These are phyloP conservation scores for Alternaria arbusti DNA, from an alignment of 2,329 filamentous ascomycete species.

Conservation along the genomic window DNA sequence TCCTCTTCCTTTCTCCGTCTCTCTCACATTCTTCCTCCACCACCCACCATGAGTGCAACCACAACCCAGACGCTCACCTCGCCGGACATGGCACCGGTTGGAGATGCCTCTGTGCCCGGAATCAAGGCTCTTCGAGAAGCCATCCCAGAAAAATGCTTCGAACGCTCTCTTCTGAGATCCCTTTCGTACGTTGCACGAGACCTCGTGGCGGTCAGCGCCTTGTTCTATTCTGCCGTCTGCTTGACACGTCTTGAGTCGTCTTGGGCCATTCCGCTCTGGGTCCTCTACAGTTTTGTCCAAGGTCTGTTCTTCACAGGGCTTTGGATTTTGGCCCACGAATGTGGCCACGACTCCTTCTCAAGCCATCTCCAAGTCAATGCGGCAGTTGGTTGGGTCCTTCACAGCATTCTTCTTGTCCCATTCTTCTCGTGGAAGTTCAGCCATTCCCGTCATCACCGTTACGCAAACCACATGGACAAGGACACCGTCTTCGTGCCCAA, in stretches of 20 bases:
- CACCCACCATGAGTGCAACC: not conserved
- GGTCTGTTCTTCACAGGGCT: constrained; percentile 71
- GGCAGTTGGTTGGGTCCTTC: constrained; percentile 67
- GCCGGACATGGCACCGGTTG: not conserved
- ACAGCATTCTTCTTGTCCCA: constrained; percentile 70
- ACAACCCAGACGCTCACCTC: not conserved
- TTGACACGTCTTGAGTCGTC: constrained; percentile 23
- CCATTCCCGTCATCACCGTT: constrained; percentile 11
- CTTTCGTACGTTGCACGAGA: constrained; percentile 34
- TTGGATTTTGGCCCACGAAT: constrained; percentile 73
- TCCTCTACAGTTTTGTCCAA: constrained; percentile 67
- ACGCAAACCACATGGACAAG: constrained; percentile 14
- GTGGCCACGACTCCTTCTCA: constrained; percentile 73
- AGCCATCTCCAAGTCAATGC: constrained; percentile 64
- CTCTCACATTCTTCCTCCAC: not conserved
- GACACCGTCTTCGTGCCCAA: constrained; percentile 47
- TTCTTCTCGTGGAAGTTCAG: constrained; percentile 58
- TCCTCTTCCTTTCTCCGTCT: not conserved
- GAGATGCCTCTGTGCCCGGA: not conserved
- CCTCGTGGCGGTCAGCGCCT: constrained; percentile 23
- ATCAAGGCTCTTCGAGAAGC: constrained; percentile 32
- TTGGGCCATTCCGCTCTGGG: constrained; percentile 51
- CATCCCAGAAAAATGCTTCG: constrained; percentile 33
- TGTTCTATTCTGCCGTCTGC: constrained; percentile 23
- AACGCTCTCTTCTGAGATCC: constrained; percentile 29